Evolutionary conservation across 768 basidiomycete species (phyloP), one percentile per base, ranked within the genome.

Genomic region (Clavulina sp.): DNA sequence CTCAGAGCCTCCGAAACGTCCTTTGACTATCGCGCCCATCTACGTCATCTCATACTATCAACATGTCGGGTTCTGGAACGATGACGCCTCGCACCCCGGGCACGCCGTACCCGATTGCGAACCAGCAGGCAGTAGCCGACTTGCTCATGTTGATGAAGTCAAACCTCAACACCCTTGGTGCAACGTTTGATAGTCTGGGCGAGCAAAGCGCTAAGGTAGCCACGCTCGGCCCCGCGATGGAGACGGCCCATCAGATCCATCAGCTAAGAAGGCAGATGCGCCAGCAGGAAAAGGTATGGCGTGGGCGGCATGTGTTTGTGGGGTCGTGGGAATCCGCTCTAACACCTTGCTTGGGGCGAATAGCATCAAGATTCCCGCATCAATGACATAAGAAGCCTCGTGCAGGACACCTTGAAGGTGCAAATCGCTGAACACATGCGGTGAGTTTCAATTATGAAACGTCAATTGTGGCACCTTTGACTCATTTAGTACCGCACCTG

Each of bases 121-220:
- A 73, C 43, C 59, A 73, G 4, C 36, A 67, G 2, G 69, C 67
- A 3, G 62, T 75, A 28, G 68, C 68, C 5, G 68, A 71, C n/a
- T 57, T 75, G 13, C 66, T 75, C 19, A 56, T 62, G 6, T 65
- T 68, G 21, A 72, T 76, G 68, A 72, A 71, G 52, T 58, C 61
- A 18, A 69, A 72, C 3, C 57, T 76, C 3, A 53, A 57, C 1
- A 59, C 63, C 0, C 63, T 77, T 50, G 64, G 69, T 2, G 57
- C 59, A 9, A 70, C 72, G 1, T 70, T 77, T 57, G 71, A 71
- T 34, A 61, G 58, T 1, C 62, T 78, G 4, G 71, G 66, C 4
- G 60, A 62, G n/a, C 74, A 77, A 53, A 69, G 70, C 0, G 65
- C 67, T 41, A 66, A 63, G 34, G 63, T 77, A 43, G 67, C 70